These are phyloP conservation scores for Colletotrichum euphorbiae DNA, from an alignment of 2,329 filamentous ascomycete species.

Conservation along the genomic window DNA sequence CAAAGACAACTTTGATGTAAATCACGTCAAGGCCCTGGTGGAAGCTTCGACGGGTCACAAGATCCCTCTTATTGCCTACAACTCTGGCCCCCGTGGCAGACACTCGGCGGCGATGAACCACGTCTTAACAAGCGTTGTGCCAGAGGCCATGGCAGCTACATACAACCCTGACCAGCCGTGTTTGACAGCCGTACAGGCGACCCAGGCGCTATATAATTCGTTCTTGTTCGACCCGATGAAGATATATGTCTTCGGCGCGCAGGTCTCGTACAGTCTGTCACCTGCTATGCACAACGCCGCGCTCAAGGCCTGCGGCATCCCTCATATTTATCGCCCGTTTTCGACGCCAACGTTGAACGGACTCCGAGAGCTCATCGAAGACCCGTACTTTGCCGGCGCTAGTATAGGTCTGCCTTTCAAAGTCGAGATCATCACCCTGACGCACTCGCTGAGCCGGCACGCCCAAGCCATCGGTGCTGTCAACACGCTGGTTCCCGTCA, in stretches of 20 bases:
- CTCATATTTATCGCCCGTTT: slow-evolving; percentile 73
- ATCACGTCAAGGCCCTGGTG: slow-evolving; percentile 64
- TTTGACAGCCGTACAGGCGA: slow-evolving; percentile 72
- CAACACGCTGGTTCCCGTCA: slow-evolving; percentile 80
- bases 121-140: slow-evolving; percentile 70
- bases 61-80: slow-evolving; percentile 72
- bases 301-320: slow-evolving; percentile 74
- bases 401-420: slow-evolving; percentile 82
- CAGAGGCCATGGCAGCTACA: slow-evolving; percentile 50
- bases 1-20: slow-evolving; percentile 73
- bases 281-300: slow-evolving; percentile 83
- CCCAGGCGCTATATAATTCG: slow-evolving; percentile 72
- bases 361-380: slow-evolving; percentile 72
- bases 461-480: slow-evolving; percentile 81
- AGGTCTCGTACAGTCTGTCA: slow-evolving; percentile 78
- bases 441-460: slow-evolving; percentile 77
- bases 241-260: slow-evolving; percentile 80
- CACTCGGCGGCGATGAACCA: slow-evolving; percentile 75
- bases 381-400: slow-evolving; percentile 77
- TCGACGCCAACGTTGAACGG: slow-evolving; percentile 72
- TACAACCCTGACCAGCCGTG: slow-evolving; percentile 41
- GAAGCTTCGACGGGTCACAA: slow-evolving; percentile 54
- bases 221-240: slow-evolving; percentile 77
- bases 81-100: slow-evolving; percentile 71
- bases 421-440: slow-evolving; percentile 75